Percentiles rank a stretch among this genome's conserved stretches.
Evolutionary conservation across 257 asterid genomes (phyloP).

Genomic region (Solanum chilense): DNA sequence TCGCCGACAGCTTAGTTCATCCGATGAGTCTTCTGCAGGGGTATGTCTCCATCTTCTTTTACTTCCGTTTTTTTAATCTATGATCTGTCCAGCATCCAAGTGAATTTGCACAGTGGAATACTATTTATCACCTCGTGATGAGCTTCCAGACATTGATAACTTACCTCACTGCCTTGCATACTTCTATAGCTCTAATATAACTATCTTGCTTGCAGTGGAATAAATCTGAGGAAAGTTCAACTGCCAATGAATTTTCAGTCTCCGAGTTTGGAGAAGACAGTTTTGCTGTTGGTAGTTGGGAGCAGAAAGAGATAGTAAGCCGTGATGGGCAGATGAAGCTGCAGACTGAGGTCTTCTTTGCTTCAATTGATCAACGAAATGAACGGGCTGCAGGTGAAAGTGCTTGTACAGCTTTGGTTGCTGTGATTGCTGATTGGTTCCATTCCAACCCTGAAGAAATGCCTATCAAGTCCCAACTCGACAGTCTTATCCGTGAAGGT

Average conservation of each 20-base stretch:
- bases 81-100: background rate
- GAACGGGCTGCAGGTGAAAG: constrained; percentile 86
- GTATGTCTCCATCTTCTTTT: constrained; percentile 13
- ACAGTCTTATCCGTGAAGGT: constrained; percentile 77
- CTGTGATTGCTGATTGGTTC: constrained; percentile 76
- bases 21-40: constrained; percentile 49
- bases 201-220: constrained; percentile 5
- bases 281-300: constrained; percentile 77
- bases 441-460: constrained; percentile 35
- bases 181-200: background rate
- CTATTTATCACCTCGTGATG: background rate
- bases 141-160: background rate
- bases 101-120: background rate
- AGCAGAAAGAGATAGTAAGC: constrained; percentile 51
- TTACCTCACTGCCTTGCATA: background rate
- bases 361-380: constrained; percentile 82
- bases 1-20: constrained; percentile 71
- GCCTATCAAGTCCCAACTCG: constrained; percentile 82
- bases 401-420: constrained; percentile 81
- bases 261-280: constrained; percentile 65
- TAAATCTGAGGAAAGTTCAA: constrained; percentile 22
- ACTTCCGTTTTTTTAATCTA: background rate
- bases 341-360: constrained; percentile 60
- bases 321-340: constrained; percentile 69
- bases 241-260: constrained; percentile 5